These are phyloP conservation scores for Colletotrichum sp. DNA, from an alignment of 2,329 filamentous ascomycete genomes.

Conservation along the genomic window DNA sequence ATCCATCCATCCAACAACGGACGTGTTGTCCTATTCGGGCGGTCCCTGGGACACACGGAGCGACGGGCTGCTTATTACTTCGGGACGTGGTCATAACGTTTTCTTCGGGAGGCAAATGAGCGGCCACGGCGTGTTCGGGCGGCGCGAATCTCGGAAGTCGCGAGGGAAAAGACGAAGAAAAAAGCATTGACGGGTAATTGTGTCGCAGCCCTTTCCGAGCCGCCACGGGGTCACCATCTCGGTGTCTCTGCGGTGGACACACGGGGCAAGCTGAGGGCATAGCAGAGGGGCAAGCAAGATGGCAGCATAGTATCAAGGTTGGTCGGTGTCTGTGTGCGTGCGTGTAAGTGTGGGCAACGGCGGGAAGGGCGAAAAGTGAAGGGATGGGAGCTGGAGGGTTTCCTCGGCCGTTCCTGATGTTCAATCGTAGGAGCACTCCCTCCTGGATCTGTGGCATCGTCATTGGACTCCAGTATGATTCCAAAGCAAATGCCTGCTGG, in stretches of 20 bases:
- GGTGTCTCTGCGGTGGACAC: neutral
- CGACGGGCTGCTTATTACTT: neutral
- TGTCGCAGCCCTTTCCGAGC: neutral
- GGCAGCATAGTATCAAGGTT: neutral
- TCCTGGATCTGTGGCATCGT: neutral
- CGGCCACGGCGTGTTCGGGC: neutral
- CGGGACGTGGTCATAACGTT: neutral
- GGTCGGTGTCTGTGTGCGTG: neutral
- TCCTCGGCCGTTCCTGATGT: neutral
- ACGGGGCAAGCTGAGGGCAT: neutral
- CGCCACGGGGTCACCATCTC: neutral
- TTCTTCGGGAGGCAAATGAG: neutral
- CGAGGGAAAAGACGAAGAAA: neutral
- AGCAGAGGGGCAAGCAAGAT: neutral
- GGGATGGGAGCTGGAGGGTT: constrained; percentile 6
- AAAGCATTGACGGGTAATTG: neutral
- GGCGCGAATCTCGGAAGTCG: neutral
- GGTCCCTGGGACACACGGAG: neutral
- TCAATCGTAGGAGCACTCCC: constrained; percentile 8
- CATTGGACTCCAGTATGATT: neutral
- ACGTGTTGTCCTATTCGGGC: constrained; percentile 9
- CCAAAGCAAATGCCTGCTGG: neutral
- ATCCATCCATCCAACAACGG: constrained; percentile 1
- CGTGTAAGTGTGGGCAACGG: neutral
- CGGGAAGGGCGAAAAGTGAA: constrained; percentile 4